Conservation (phyloP, 805 yeast species). For the Starmerella etchellsii region DNA sequence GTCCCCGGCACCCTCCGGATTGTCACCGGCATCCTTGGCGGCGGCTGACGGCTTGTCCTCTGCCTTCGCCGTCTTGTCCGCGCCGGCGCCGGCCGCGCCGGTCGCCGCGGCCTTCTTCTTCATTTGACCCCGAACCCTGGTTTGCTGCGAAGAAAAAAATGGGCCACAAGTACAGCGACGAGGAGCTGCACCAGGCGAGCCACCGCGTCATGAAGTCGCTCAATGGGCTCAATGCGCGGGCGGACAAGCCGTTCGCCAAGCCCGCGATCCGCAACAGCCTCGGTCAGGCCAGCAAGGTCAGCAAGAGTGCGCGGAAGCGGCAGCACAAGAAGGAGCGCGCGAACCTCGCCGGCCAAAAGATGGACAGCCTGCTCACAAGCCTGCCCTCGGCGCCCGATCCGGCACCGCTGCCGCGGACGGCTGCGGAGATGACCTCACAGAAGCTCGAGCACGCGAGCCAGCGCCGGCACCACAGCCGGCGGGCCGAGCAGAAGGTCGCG, state of each 20-base stretch:
- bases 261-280: conserved; percentile 19
- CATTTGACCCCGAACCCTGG: no score
- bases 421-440: conserved; percentile 11
- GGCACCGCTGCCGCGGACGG: conserved; percentile 6
- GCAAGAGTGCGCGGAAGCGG: conserved; percentile 20
- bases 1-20: no score
- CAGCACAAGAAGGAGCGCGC: conserved; percentile 17
- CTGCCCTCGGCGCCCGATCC: conserved; percentile 12
- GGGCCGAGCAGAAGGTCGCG: conserved; percentile 17
- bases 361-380: conserved; percentile 17
- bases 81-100: no score
- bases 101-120: no score
- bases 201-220: conserved; percentile 21
- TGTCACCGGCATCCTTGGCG: no score
- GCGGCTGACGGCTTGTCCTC: no score
- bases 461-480: conserved; percentile 14
- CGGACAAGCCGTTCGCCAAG: conserved; percentile 12
- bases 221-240: conserved; percentile 13
- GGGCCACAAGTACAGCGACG: conserved; percentile 17
- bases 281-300: conserved; percentile 14
- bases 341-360: conserved; percentile 19
- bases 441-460: conserved; percentile 5
- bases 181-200: conserved; percentile 21
- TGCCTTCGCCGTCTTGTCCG: no score
- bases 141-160: no score